Evolutionary conservation across 192 early-diverging fungal genomes (phyloP), one percentile per base, ranked within the genome.

Genomic region (Chytriomyces sp.): DNA sequence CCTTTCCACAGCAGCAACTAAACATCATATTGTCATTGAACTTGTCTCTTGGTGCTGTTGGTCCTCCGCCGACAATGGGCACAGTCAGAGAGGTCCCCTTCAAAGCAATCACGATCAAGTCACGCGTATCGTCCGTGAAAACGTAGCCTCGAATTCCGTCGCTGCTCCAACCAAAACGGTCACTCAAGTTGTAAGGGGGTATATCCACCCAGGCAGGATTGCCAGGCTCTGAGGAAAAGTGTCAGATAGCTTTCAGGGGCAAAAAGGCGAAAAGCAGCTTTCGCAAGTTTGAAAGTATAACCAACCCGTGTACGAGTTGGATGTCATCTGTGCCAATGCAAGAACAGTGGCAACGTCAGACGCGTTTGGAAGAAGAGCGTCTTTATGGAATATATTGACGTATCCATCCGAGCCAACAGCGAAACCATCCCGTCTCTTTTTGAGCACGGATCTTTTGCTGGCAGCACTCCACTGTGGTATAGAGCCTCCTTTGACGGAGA

Each of bases 1-100:
- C 92, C 50, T 91, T 90, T 7, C 91, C 97, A 83, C 97, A 98
- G 82, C 97, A 98, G 84, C 97, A 98, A 2, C 94, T 96, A 77
- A 97, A 98, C 74, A 98, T 88, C 10, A 93, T 85, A 80, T 98
- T 98, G 84, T 98, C 96, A 76, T 86, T 86, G 28, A 81, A 82
- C 75, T 86, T 86, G 69, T 88, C 86, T n/a, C 61, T 45, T 11
- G 53, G 72, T 7, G 78, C 49, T 3, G 83, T 83, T 13, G 79
- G 79, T 2, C 85, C 84, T 6, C 71, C 71, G 9, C 80, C 76
- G 45, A 82, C 81, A 20, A 85, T 70, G 18, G 84, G 83, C 9
- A 80, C 82, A 7, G 71, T 63, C 28, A 83, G 50, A 6, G 82
- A 80, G 8, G 86, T 86, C 10, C 97, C 97, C 81, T 98, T 98